Evolutionary conservation across 2,329 filamentous ascomycete genomes (phyloP).

Genomic region (Sporothrix pseudoabietina): DNA sequence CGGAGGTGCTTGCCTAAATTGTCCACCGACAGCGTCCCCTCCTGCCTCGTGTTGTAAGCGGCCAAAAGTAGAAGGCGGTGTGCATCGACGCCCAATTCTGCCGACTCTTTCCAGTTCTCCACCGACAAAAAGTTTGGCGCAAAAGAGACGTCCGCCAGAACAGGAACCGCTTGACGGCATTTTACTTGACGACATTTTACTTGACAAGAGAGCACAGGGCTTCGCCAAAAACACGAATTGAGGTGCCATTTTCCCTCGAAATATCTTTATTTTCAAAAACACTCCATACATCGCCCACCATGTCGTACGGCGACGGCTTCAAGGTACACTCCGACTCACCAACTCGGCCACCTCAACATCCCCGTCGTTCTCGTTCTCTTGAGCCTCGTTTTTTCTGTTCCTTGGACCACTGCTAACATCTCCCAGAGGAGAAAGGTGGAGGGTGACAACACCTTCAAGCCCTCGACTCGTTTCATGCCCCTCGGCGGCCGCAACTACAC

Average conservation of each 20-base stretch:
- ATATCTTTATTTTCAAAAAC: not conserved
- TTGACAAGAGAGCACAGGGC: not conserved
- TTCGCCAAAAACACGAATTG: not conserved
- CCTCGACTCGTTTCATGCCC: conserved; percentile 69
- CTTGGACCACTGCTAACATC: not conserved
- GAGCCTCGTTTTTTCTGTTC: not conserved
- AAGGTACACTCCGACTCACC: conserved; percentile 29
- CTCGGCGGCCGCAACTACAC: conserved; percentile 69
- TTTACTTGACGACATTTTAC: not conserved
- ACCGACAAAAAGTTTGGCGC: conserved; percentile 32
- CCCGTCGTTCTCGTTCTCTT: not conserved
- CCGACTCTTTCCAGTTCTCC: conserved; percentile 31
- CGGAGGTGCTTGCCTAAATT: conserved; percentile 17
- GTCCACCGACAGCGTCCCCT: not conserved
- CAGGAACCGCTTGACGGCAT: conserved; percentile 5
- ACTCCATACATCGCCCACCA: not conserved
- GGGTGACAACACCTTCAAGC: conserved; percentile 58
- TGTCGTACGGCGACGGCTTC: conserved; percentile 36
- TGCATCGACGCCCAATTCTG: conserved; percentile 34
- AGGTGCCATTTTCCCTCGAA: not conserved
- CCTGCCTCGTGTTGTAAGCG: not conserved
- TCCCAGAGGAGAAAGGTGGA: conserved; percentile 54
- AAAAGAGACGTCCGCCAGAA: not conserved
- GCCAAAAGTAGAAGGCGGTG: conserved; percentile 37
- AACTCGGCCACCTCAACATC: not conserved